phyloP scores from a whole-genome alignment of 2,329 filamentous ascomycete species.

The Talaromyces islandicus region DNA sequence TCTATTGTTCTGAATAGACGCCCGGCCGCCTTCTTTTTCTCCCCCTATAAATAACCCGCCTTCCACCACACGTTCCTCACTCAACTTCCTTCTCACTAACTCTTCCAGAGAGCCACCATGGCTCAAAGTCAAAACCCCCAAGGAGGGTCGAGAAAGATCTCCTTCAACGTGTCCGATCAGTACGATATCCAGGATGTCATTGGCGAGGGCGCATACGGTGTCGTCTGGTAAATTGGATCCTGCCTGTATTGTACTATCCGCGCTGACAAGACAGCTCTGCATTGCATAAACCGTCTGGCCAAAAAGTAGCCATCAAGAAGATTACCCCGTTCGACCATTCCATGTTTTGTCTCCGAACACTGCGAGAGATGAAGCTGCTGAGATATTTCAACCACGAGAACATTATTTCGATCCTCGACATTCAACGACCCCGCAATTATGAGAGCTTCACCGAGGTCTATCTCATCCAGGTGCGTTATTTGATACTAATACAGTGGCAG shows the following conservation, averaged over 20 bases:
- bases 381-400: slow-evolving; percentile 99
- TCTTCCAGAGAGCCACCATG: slow-evolving; percentile 22
- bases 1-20: background rate
- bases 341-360: slow-evolving; percentile 94
- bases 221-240: slow-evolving; percentile 73
- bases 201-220: slow-evolving; percentile 95
- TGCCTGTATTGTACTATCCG: slow-evolving; percentile 4
- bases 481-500: too few relatives aligned
- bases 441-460: slow-evolving; percentile 97
- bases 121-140: slow-evolving; percentile 39
- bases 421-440: slow-evolving; percentile 94
- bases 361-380: slow-evolving; percentile 98
- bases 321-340: slow-evolving; percentile 99
- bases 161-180: slow-evolving; percentile 98
- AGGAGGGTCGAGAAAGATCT: slow-evolving; percentile 78
- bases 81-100: background rate
- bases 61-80: background rate
- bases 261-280: slow-evolving; percentile 63
- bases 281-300: slow-evolving; percentile 93
- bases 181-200: slow-evolving; percentile 99
- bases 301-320: slow-evolving; percentile 99
- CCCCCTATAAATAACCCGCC: background rate
- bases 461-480: slow-evolving; percentile 74
- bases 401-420: slow-evolving; percentile 98
- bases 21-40: background rate